Evolutionary conservation across 129 eudicot species (phyloP), one percentile per base, ranked within the genome.

Genomic region (Scalesia atractyloides): DNA sequence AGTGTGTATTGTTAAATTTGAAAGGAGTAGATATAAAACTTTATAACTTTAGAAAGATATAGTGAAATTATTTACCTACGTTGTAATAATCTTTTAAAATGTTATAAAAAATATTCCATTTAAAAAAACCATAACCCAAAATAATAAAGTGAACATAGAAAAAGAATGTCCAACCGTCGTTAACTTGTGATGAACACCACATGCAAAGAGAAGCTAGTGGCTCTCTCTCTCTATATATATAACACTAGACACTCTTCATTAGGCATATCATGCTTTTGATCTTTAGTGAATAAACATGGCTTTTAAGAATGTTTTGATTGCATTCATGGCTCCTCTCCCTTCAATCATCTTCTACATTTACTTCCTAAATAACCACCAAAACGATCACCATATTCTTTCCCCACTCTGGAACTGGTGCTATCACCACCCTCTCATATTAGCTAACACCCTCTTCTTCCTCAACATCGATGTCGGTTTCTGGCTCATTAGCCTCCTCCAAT

Each of bases 281-380:
- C 33, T 30, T 30, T 30, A 17, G 66, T 39, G 10, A 48, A 77
- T 69, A 77, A 70, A 60, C 36, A 77, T 77, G 81, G 64, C 47
- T 74, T 47, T 90, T 7, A 85, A 84, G 61, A 94, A 90, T 77
- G 90, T 82, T 5, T 52, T 71, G 41, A 73, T 86, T 14, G 91
- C 97, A 4, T 72, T 88, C n/a, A 48, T 88, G 39, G 84, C 77
- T 66, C 96, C 98, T 56, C 87, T 94, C 15, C 98, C 98, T 13
- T 86, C 93, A 33, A 68, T 86, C 41, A 44, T 84, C 64, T 94
- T 90, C 85, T 86, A 84, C 83, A 79, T 77, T 51, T 79, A 63
- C 54, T 86, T 24, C 30, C 30, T 24, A 24, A 24, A 24, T 24
- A 24, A 24, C 30, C 85, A 81, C 90, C 86, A 65, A 69, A 51